These are phyloP conservation scores for Trichoderma endophyticum DNA, from an alignment of 2,329 filamentous ascomycete genomes.

Conservation along the genomic window DNA sequence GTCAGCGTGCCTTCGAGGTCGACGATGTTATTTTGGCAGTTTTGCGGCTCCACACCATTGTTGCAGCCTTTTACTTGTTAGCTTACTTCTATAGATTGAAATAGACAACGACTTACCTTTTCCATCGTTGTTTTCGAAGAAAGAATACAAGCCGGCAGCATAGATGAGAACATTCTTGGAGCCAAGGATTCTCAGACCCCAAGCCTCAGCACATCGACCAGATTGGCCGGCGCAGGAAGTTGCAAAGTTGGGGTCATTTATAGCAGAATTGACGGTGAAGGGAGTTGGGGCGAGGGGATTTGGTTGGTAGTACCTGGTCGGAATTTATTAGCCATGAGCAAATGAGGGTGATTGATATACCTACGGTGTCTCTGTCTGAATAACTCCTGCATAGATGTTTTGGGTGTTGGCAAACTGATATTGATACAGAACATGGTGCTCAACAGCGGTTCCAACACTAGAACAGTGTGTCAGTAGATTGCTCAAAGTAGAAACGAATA, in stretches of 20 bases:
- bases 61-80: neutral
- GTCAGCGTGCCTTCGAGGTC: neutral
- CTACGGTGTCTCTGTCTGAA: slow-evolving; percentile 56
- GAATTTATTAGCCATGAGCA: slow-evolving; percentile 34
- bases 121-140: neutral
- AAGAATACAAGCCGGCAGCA: slow-evolving; percentile 8
- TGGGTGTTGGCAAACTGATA: slow-evolving; percentile 45
- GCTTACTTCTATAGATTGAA: neutral
- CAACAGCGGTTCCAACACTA: slow-evolving; percentile 30
- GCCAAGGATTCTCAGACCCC: slow-evolving; percentile 3
- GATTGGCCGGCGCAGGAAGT: neutral
- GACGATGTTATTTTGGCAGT: slow-evolving; percentile 5
- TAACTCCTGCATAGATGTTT: slow-evolving; percentile 55
- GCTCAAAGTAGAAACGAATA: neutral
- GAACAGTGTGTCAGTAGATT: neutral
- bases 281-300: slow-evolving; percentile 24
- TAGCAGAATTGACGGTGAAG: slow-evolving; percentile 18
- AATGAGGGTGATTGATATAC: neutral
- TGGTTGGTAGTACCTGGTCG: slow-evolving; percentile 28
- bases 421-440: slow-evolving; percentile 51
- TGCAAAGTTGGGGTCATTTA: neutral
- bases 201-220: neutral
- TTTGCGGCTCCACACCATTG: neutral
- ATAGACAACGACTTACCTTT: neutral
- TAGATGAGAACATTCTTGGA: neutral